These are phyloP conservation scores for Beauveria scarabaeidicola DNA, from an alignment of 2,329 filamentous ascomycete genomes.

Conservation along the genomic window DNA sequence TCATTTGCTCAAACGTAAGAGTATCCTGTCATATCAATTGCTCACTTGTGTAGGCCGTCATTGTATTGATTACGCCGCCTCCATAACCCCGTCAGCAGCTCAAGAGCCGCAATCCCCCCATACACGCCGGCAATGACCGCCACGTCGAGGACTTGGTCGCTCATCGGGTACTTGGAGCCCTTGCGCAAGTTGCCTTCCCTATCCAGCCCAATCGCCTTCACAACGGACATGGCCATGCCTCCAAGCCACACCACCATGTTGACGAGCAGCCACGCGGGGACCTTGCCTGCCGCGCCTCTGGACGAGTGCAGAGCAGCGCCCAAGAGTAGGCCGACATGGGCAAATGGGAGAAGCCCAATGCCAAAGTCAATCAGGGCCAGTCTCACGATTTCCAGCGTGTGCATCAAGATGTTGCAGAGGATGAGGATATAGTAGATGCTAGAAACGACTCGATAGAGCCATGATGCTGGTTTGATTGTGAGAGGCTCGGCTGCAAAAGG, in stretches of 20 bases:
- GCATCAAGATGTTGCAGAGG: constrained; percentile 1
- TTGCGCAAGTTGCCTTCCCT: background rate
- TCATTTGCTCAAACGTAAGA: background rate
- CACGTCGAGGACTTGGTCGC: constrained; percentile 8
- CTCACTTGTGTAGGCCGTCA: background rate
- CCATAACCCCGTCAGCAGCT: background rate
- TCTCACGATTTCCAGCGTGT: constrained; percentile 8
- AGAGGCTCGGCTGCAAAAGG: background rate
- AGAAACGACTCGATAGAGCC: background rate
- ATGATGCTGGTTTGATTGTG: background rate
- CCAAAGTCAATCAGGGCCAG: constrained; percentile 3
- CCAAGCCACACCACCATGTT: constrained; percentile 9
- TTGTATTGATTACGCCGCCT: background rate
- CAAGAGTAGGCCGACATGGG: constrained; percentile 1
- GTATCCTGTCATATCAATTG: background rate
- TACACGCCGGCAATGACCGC: constrained; percentile 9
- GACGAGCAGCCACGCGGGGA: background rate
- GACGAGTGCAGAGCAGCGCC: background rate
- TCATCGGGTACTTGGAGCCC: constrained; percentile 8
- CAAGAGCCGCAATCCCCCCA: background rate
- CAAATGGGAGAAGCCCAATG: constrained; percentile 7
- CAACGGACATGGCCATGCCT: background rate
- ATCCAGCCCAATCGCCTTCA: constrained; percentile 5
- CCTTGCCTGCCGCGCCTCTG: background rate
- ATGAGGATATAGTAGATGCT: constrained; percentile 5